phyloP scores from a whole-genome alignment of 163 green algal genomes.

The Scenedesmus sp. region DNA sequence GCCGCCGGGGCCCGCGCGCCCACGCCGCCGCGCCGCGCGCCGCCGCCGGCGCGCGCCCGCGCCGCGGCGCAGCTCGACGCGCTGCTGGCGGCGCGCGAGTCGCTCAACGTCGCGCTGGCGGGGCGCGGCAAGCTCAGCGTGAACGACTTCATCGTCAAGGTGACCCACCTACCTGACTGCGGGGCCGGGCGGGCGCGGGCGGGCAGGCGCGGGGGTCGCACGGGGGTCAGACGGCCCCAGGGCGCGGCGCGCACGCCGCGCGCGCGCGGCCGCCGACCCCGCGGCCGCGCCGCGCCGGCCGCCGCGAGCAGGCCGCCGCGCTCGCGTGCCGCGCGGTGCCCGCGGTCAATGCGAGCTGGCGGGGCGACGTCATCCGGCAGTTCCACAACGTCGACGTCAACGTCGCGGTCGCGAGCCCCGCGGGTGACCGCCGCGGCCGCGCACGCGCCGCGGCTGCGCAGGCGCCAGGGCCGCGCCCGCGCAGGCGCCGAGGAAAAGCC shows the following conservation, averaged over 20 bases:
- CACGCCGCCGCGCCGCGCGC: not conserved
- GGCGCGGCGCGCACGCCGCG: too few species aligned
- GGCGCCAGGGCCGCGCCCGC: conserved; percentile 61
- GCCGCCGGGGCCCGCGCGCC: too few species aligned
- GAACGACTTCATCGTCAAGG: conserved; percentile 99
- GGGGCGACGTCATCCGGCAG: conserved; percentile 90
- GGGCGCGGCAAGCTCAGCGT: conserved; percentile 88
- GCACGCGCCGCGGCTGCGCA: too few species aligned
- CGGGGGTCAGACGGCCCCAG: too few species aligned
- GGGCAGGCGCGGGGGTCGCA: too few species aligned
- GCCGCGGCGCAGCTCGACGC: conserved; percentile 59
- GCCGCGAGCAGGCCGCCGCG: too few species aligned
- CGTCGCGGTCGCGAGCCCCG: conserved; percentile 90
- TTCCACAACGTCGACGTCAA: conserved; percentile 92
- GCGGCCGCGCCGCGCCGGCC: too few species aligned
- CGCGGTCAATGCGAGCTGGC: conserved; percentile 92
- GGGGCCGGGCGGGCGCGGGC: too few species aligned
- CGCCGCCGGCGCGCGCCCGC: not conserved
- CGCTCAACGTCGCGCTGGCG: conserved; percentile 81
- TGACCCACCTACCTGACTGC: too few species aligned
- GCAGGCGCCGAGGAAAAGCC: too few species aligned
- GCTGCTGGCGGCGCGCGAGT: conserved; percentile 70
- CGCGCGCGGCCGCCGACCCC: too few species aligned
- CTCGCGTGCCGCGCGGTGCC: conserved; percentile 84
- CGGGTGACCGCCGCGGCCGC: too few species aligned